phyloP scores from a whole-genome alignment of 768 basidiomycete species.

The Pulveroboletus sp. region DNA sequence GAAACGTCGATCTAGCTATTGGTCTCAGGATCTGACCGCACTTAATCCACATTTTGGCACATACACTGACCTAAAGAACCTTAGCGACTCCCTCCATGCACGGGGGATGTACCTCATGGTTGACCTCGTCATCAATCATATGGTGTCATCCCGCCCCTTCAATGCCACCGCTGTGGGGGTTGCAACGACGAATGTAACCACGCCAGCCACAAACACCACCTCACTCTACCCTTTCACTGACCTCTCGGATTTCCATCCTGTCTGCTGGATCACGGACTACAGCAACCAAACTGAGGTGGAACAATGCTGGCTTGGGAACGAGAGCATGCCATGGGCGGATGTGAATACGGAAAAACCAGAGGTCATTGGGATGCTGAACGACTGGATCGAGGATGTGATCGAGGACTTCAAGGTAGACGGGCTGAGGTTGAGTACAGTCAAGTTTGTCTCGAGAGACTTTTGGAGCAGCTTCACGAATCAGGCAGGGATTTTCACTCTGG shows the following conservation, averaged over 20 bases:
- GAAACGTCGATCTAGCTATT: conserved; percentile 36
- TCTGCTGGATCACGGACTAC: conserved; percentile 41
- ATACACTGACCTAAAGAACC: conserved; percentile 44
- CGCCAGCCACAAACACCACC: conserved; percentile 17
- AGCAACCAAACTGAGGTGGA: conserved; percentile 46
- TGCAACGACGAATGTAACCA: conserved; percentile 7
- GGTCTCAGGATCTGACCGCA: conserved; percentile 43
- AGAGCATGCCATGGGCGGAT: conserved; percentile 49
- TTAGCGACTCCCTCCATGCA: conserved; percentile 43
- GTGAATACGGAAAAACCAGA: conserved; percentile 48
- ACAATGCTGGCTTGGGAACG: conserved; percentile 59
- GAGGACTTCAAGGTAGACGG: conserved; percentile 48
- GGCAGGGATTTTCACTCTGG: conserved; percentile 50
- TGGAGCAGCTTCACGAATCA: conserved; percentile 48
- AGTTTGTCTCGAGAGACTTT: conserved; percentile 50
- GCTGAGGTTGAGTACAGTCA: conserved; percentile 55
- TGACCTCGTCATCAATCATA: conserved; percentile 60
- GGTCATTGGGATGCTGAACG: conserved; percentile 41
- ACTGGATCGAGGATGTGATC: conserved; percentile 46
- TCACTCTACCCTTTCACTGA: conserved; percentile 30
- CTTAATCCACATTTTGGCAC: conserved; percentile 55
- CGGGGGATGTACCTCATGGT: conserved; percentile 59
- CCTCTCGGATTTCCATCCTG: conserved; percentile 35
- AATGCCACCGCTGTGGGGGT: conserved; percentile 23
- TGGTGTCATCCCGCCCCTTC: conserved; percentile 37